These are phyloP conservation scores for Viridothelium virens DNA, from an alignment of 495 filamentous ascomycete genomes.

Conservation along the genomic window DNA sequence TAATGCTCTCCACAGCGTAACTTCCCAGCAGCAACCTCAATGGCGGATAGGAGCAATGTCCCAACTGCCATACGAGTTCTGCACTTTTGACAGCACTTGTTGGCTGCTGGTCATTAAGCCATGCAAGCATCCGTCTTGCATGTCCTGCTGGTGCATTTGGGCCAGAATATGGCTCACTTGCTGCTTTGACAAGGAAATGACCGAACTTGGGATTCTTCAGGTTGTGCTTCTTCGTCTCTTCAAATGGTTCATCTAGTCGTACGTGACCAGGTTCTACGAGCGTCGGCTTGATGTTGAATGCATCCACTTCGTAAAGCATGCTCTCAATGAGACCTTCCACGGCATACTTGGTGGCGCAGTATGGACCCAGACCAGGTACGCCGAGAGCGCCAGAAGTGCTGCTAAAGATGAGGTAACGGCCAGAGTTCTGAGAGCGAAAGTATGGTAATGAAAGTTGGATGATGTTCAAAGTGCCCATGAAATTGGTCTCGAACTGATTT, in stretches of 20 bases:
- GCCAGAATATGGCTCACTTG: conserved; percentile 71
- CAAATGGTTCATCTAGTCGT: conserved; percentile 57
- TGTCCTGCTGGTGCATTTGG: conserved; percentile 75
- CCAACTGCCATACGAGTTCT: conserved; percentile 94
- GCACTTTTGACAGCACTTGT: conserved; percentile 88
- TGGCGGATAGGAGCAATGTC: conserved; percentile 85
- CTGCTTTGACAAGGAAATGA: conserved; percentile 82
- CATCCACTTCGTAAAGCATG: conserved; percentile 89
- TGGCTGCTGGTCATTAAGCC: conserved; percentile 85
- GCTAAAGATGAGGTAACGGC: conserved; percentile 88
- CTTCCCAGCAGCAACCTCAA: conserved; percentile 76
- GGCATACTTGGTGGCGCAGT: conserved; percentile 94
- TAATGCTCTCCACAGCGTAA: conserved; percentile 90
- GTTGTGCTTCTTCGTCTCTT: conserved; percentile 23
- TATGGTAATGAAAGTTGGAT: conserved; percentile 83
- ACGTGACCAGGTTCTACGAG: conserved; percentile 87
- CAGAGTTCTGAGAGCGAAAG: conserved; percentile 60
- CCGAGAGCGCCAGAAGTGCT: conserved; percentile 82
- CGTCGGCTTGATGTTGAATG: conserved; percentile 85
- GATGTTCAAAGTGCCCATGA: conserved; percentile 88
- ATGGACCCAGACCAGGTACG: conserved; percentile 84
- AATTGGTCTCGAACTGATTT: conserved; percentile 96
- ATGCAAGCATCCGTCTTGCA: conserved; percentile 88
- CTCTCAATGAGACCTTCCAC: conserved; percentile 91
- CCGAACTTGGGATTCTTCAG: conserved; percentile 49